These are phyloP conservation scores for Stereocaulon alpinum DNA, from an alignment of 495 filamentous ascomycete species.

Conservation along the genomic window DNA sequence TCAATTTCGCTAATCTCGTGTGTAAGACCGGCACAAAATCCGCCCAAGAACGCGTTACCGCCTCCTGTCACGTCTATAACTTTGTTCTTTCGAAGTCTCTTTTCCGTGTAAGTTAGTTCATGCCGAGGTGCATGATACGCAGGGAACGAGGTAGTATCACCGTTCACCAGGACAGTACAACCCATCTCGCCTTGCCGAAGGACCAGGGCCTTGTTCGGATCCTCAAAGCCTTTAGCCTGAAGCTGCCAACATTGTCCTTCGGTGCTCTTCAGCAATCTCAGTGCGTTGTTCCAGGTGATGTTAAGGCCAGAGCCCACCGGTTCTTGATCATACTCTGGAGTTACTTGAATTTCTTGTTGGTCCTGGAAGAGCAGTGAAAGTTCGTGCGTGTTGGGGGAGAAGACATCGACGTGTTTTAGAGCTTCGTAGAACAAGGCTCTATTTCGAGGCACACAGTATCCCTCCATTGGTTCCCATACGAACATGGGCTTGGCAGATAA, in stretches of 20 bases:
- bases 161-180: slow-evolving; percentile 39
- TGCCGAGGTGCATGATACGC: slow-evolving; percentile 6
- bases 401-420: slow-evolving; percentile 65
- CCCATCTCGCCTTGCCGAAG: slow-evolving; percentile 49
- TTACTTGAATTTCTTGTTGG: background rate
- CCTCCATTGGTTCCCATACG: slow-evolving; percentile 93
- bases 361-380: slow-evolving; percentile 33
- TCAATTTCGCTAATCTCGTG: background rate
- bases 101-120: background rate
- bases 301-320: background rate
- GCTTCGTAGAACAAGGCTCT: slow-evolving; percentile 60
- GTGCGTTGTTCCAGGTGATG: background rate
- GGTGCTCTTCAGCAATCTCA: background rate
- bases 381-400: slow-evolving; percentile 83
- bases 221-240: slow-evolving; percentile 43
- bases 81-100: slow-evolving; percentile 18
- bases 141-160: slow-evolving; percentile 28
- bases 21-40: slow-evolving; percentile 22
- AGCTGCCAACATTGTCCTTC: slow-evolving; percentile 34
- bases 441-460: slow-evolving; percentile 69
- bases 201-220: slow-evolving; percentile 38
- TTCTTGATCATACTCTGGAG: too few species aligned
- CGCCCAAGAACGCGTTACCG: slow-evolving; percentile 87
- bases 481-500: slow-evolving; percentile 48
- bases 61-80: slow-evolving; percentile 94